Conservation (phyloP, 2,329 filamentous ascomycete genomes). For the Tolypocladium album region DNA sequence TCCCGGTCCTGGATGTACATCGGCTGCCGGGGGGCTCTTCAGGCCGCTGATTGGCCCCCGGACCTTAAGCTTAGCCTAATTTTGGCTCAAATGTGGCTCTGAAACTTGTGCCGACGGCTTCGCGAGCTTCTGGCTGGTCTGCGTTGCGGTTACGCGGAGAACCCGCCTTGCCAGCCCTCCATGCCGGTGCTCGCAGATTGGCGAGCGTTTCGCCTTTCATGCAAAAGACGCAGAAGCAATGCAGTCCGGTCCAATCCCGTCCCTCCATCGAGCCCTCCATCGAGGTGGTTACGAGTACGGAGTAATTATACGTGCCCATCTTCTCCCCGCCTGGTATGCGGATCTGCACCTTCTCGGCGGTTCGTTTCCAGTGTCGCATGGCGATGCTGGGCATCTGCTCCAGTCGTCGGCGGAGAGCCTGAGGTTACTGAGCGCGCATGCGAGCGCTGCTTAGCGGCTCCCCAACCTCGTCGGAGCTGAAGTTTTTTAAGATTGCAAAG, state of each 20-base stretch:
- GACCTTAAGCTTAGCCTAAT: slow-evolving; percentile 20
- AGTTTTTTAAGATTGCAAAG: not conserved
- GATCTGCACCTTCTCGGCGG: not conserved
- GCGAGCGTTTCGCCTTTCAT: slow-evolving; percentile 14
- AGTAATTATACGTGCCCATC: not conserved
- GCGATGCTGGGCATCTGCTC: not conserved
- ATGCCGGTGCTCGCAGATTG: slow-evolving; percentile 10
- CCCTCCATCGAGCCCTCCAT: not conserved
- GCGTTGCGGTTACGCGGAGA: not conserved
- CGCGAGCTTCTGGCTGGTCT: not conserved
- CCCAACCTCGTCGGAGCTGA: not conserved
- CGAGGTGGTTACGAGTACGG: too few relatives aligned
- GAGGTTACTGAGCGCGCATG: not conserved
- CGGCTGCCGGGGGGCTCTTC: slow-evolving; percentile 16
- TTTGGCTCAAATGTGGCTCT: slow-evolving; percentile 9
- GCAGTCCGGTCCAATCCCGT: not conserved
- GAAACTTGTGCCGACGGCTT: not conserved
- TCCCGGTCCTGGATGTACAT: slow-evolving; percentile 6
- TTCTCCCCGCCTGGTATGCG: not conserved
- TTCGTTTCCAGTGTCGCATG: not conserved
- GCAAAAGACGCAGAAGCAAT: not conserved
- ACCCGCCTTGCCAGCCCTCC: not conserved
- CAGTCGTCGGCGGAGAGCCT: not conserved
- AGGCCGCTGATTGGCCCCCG: slow-evolving; percentile 21
- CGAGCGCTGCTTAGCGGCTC: not conserved